Percentiles rank a stretch among this genome's conserved stretches.
Conservation (phyloP, 192 early-diverging fungal species). For the Dissophora globulifera region DNA sequence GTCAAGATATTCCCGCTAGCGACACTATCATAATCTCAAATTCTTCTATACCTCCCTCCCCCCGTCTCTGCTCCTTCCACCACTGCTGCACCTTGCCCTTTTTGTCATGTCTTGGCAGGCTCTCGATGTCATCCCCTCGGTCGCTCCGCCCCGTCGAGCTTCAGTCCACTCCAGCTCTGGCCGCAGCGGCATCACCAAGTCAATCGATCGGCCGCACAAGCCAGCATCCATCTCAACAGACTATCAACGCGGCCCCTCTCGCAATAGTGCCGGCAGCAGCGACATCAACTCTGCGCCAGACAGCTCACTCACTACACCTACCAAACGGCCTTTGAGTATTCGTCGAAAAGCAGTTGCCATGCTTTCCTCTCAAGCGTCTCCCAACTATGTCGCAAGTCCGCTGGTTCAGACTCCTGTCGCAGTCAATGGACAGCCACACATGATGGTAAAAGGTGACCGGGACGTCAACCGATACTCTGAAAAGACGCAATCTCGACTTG, state of each 20-base stretch:
- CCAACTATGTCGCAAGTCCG: not conserved
- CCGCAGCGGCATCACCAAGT: not conserved
- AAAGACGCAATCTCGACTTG: too few species aligned
- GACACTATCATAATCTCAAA: too few species aligned
- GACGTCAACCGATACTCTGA: not conserved
- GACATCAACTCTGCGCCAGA: not conserved
- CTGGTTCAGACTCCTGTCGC: too few species aligned
- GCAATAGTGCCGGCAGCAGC: not conserved
- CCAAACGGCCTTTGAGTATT: conserved; percentile 1
- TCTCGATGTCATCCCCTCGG: not conserved
- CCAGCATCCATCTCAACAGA: conserved; percentile 18
- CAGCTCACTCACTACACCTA: not conserved
- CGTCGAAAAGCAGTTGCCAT: conserved; percentile 11
- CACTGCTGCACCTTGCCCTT: not conserved
- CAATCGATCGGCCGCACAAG: not conserved
- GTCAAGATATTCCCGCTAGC: too few species aligned
- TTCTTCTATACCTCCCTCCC: too few species aligned
- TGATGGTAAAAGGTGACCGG: not conserved
- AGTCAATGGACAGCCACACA: too few species aligned
- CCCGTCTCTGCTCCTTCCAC: not conserved
- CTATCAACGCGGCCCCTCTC: too few species aligned
- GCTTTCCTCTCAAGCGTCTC: not conserved
- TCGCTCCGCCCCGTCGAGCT: not conserved
- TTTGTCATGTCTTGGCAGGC: not conserved
- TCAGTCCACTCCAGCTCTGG: not conserved